phyloP scores from a whole-genome alignment of 345 rosid species.

The Noccaea bulbosa region DNA sequence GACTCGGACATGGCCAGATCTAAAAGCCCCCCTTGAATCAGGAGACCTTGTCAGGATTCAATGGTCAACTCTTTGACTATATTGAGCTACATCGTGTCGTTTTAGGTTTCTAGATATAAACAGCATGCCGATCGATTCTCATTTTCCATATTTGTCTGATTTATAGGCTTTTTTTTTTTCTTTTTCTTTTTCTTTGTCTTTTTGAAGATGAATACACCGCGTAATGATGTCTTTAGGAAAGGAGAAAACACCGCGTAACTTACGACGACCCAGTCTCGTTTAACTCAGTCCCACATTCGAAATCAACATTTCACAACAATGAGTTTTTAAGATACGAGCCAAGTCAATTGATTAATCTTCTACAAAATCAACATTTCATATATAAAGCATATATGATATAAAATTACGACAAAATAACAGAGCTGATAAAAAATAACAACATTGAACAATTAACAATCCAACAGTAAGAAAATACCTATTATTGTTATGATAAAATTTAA shows the following conservation, averaged over 20 bases:
- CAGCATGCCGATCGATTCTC: constrained; percentile 4
- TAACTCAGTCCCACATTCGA: constrained; percentile 2
- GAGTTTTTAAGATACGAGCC: background rate
- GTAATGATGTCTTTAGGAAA: background rate
- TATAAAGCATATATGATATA: constrained; percentile 1
- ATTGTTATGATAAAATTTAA: too few species aligned
- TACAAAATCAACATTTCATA: background rate
- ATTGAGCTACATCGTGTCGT: constrained; percentile 5
- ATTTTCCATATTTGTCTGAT: too few species aligned
- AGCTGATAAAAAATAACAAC: too few species aligned
- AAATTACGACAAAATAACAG: too few species aligned
- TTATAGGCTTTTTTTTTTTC: too few species aligned
- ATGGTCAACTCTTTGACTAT: constrained; percentile 34
- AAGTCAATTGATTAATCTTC: background rate
- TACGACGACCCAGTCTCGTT: constrained; percentile 22
- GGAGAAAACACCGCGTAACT: constrained; percentile 22
- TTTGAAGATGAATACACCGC: constrained; percentile 22
- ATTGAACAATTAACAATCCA: too few species aligned
- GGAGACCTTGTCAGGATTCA: constrained; percentile 40
- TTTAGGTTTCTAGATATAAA: constrained; percentile 11
- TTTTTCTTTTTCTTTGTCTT: too few species aligned
- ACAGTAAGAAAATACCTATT: too few species aligned
- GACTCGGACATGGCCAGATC: constrained; percentile 42
- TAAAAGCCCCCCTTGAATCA: constrained; percentile 7
- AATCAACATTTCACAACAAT: background rate